Evolutionary conservation across 2,329 filamentous ascomycete genomes (phyloP).

Genomic region (Aschersonia sp.): DNA sequence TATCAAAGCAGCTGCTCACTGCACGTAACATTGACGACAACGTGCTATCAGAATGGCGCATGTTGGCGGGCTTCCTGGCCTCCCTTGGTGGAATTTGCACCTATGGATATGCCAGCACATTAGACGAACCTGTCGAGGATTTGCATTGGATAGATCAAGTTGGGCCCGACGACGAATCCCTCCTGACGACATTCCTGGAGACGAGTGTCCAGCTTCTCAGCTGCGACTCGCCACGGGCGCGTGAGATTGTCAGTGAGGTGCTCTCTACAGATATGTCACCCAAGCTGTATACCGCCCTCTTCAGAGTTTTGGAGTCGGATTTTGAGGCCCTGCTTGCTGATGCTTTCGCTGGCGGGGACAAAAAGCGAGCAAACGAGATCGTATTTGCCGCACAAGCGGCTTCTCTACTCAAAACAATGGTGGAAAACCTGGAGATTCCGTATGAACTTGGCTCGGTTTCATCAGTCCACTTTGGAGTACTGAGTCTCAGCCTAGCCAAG

Average conservation of each 20-base stretch:
- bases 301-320: constrained; percentile 50
- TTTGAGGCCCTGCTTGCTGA: constrained; percentile 48
- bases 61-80: constrained; percentile 53
- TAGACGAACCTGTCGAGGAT: constrained; percentile 43
- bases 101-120: constrained; percentile 37
- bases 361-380: constrained; percentile 42
- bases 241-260: constrained; percentile 52
- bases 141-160: constrained; percentile 51
- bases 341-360: constrained; percentile 33
- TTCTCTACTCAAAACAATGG: constrained; percentile 45
- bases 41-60: constrained; percentile 49
- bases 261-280: constrained; percentile 50
- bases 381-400: constrained; percentile 54
- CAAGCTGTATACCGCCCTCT: constrained; percentile 45
- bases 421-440: constrained; percentile 49
- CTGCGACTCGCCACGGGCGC: constrained; percentile 47
- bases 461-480: constrained; percentile 46
- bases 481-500: constrained; percentile 52
- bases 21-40: constrained; percentile 38
- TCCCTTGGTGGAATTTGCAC: constrained; percentile 53
- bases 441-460: constrained; percentile 47
- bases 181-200: constrained; percentile 44
- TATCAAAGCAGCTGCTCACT: constrained; percentile 47
- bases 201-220: constrained; percentile 51
- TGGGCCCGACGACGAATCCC: constrained; percentile 44